Base-by-base conservation (phyloP, 129 eudicot species). In the Deinandra increscens region DNA sequence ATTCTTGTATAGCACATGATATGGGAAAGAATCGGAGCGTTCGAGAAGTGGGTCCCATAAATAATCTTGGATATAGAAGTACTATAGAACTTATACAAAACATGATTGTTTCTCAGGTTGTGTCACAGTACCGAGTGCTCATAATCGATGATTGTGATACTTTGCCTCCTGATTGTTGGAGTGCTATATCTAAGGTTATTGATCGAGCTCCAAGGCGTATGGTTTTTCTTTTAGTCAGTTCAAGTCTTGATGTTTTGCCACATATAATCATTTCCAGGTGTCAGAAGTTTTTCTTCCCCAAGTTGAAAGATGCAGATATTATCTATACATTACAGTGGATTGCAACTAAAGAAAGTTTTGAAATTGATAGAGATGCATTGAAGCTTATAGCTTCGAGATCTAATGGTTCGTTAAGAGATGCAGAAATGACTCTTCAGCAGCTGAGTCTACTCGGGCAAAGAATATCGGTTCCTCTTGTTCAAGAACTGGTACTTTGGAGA, bases 371-470 rank as follows among this genome's bases (percentile, higher is more conserved):
- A 77, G 99, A 89, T 76, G 97, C 99, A 4, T 62, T 94, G 14
- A 94, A 87, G 83, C 96, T 94, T 80, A 85, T 94, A 76, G 93
- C 99, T 45, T 89, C 97, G 6, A 86, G 91, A 60, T 89, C 99
- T 42, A 92, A 89, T 75, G 99, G 99, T 51, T 94, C 99, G 4
- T 73, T 94, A 75, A 83, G 99, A 71, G 99, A 94, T 53, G 97
- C 97, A 12, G 97, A 94, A 85, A 94, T 94, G 99, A 94, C 99
- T 37, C 86, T 94, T 34, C 97, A 94, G 81, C 99, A 94, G 63
- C 80, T 94, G 75, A 94, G 96, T 81, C 82, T 89, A 67, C 83
- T 94, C 19, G 99, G 99, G 63, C 88, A 85, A 78, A 83, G 82
- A 76, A 89, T 94, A 19, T 87, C 99, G 3, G 84, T 94, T 64